Evolutionary conservation across 495 filamentous ascomycete species (phyloP).

Genomic region (Articulospora tetracladia): DNA sequence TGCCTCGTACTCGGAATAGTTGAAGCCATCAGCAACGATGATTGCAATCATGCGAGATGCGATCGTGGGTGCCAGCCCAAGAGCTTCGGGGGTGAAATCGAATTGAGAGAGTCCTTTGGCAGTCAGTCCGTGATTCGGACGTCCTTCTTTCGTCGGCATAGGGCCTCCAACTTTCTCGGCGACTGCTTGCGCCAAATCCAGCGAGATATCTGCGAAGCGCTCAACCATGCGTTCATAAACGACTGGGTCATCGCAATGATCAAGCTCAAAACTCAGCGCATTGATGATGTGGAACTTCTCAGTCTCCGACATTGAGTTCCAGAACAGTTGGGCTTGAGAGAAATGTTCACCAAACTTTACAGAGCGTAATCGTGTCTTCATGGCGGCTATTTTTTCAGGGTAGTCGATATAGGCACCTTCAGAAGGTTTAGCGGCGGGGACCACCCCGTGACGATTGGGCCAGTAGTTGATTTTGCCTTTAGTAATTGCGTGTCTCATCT

Average conservation of each 20-base stretch:
- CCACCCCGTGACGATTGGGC: constrained; percentile 72
- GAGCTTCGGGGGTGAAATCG: constrained; percentile 52
- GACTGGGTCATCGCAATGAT: constrained; percentile 82
- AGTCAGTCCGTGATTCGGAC: constrained; percentile 62
- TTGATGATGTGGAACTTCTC: constrained; percentile 69
- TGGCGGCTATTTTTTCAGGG: constrained; percentile 60
- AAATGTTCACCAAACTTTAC: constrained; percentile 81
- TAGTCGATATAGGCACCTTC: constrained; percentile 70
- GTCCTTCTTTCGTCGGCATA: constrained; percentile 43
- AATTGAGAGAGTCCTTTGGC: constrained; percentile 63
- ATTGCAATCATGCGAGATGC: constrained; percentile 71
- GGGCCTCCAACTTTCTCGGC: constrained; percentile 67
- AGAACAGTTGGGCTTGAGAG: constrained; percentile 70
- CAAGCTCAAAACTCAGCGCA: constrained; percentile 79
- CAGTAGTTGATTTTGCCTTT: constrained; percentile 80
- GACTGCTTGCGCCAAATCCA: constrained; percentile 66
- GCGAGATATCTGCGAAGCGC: constrained; percentile 69
- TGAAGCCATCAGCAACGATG: constrained; percentile 78
- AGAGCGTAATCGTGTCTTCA: constrained; percentile 65
- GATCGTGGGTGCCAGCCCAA: constrained; percentile 53
- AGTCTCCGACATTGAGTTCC: constrained; percentile 67
- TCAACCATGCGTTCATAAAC: constrained; percentile 73
- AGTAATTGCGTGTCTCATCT: constrained; percentile 52
- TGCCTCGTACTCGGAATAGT: constrained; percentile 57
- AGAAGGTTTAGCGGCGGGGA: constrained; percentile 52